Conservation (phyloP, 371 early-diverging fungal genomes). For the Zancudomyces culisetae region DNA sequence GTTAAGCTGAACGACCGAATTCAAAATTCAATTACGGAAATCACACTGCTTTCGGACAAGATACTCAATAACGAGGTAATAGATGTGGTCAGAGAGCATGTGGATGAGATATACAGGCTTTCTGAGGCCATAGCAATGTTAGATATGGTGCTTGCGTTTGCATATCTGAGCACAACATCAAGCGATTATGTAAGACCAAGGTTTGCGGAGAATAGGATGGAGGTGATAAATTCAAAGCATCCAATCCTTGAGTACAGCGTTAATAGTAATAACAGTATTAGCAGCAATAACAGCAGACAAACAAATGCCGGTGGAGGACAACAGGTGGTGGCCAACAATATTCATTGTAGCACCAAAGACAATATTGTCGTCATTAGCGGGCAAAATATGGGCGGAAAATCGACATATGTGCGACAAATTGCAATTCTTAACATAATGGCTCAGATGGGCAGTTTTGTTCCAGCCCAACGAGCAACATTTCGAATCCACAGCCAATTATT, state of each 20-base stretch:
- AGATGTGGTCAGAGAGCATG: slow-evolving; percentile 29
- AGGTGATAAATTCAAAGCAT: slow-evolving; percentile 60
- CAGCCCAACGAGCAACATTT: slow-evolving; percentile 71
- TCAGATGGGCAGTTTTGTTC: slow-evolving; percentile 81
- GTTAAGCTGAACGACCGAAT: slow-evolving; percentile 54
- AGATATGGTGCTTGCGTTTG: slow-evolving; percentile 62
- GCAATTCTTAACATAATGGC: slow-evolving; percentile 80
- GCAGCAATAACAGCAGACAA: no score
- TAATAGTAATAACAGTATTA: no score
- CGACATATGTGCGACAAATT: slow-evolving; percentile 83
- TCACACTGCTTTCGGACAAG: slow-evolving; percentile 66
- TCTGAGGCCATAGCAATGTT: slow-evolving; percentile 66
- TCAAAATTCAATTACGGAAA: slow-evolving; percentile 44
- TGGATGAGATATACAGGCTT: slow-evolving; percentile 48
- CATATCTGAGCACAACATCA: slow-evolving; percentile 33
- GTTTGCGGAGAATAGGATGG: slow-evolving; percentile 59
- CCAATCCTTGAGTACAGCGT: slow-evolving; percentile 50
- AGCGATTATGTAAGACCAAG: slow-evolving; percentile 43
- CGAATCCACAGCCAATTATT: slow-evolving; percentile 49
- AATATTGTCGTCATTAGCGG: slow-evolving; percentile 86
- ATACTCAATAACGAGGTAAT: slow-evolving; percentile 44
- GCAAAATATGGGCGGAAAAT: slow-evolving; percentile 96
- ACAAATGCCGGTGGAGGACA: no score
- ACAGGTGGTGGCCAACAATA: slow-evolving; percentile 57
- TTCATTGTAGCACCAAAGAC: slow-evolving; percentile 35